Conservation (phyloP, 352 stramenopile species). For the Phytopythium mirpurense region DNA sequence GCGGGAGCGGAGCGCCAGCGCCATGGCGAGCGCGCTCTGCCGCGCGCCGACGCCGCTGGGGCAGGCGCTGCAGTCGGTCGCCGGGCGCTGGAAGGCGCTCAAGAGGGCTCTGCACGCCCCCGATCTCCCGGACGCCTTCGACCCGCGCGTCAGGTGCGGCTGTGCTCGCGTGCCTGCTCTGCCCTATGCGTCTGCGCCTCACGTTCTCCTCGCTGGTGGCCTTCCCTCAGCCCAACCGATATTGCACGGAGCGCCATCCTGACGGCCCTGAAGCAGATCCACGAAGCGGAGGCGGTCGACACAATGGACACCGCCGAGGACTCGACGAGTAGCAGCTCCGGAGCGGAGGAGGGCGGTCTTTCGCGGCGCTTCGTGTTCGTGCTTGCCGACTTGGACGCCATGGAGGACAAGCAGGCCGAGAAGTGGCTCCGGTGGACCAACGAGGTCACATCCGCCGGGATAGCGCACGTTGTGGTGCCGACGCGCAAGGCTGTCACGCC, state of each 20-base stretch:
- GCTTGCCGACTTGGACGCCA: constrained; percentile 42
- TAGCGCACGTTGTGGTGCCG: constrained; percentile 58
- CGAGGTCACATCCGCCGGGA: constrained; percentile 27
- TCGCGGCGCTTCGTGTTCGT: constrained; percentile 43
- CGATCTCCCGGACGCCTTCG: constrained; percentile 37
- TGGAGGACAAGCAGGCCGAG: constrained; percentile 25
- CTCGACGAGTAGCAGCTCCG: neutral
- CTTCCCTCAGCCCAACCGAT: constrained; percentile 1
- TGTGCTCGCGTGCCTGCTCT: neutral
- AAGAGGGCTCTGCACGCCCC: constrained; percentile 33
- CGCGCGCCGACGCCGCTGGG: constrained; percentile 17
- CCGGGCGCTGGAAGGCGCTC: constrained; percentile 30
- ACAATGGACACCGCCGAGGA: neutral
- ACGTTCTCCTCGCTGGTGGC: neutral
- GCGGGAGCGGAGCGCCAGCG: constrained; percentile 21
- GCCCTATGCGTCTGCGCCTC: neutral
- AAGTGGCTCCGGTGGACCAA: constrained; percentile 49
- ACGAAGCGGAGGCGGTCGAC: neutral
- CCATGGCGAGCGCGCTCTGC: constrained; percentile 29
- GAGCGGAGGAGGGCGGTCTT: neutral
- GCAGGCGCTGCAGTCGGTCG: constrained; percentile 18
- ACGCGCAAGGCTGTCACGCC: constrained; percentile 42
- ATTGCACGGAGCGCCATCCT: constrained; percentile 8
- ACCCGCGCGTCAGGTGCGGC: constrained; percentile 19
- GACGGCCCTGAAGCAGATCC: constrained; percentile 8